Evolutionary conservation across 73 alveolate species (phyloP).

Genomic region (Paramecium biaurelia): DNA sequence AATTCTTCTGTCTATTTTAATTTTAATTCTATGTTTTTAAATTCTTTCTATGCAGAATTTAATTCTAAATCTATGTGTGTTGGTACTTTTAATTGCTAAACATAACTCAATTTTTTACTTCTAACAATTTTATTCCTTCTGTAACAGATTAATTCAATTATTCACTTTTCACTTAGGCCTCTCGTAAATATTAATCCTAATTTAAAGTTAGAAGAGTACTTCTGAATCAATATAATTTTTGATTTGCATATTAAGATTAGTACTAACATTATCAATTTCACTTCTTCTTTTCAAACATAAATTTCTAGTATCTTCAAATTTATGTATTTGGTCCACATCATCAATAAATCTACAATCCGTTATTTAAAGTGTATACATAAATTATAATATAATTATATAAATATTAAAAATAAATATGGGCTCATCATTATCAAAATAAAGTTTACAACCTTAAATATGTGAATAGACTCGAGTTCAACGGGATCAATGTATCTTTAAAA

Average conservation of each 20-base stretch:
- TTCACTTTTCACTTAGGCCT: neutral
- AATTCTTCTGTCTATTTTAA: neutral
- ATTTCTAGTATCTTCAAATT: neutral
- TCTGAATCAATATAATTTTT: slow-evolving; percentile 1
- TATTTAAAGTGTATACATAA: neutral
- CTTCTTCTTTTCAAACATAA: neutral
- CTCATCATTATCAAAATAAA: neutral
- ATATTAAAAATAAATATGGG: neutral
- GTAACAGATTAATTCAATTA: neutral
- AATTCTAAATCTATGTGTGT: neutral
- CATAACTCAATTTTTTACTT: neutral
- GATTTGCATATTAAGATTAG: neutral
- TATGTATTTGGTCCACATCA: neutral
- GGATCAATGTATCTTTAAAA: slow-evolving; percentile 68
- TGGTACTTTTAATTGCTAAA: neutral
- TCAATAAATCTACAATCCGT: neutral
- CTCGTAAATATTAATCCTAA: neutral
- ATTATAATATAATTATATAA: neutral
- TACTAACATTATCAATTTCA: neutral
- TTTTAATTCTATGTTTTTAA: neutral
- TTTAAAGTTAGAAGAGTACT: neutral
- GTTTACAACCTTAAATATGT: neutral
- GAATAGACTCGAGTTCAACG: slow-evolving; percentile 60
- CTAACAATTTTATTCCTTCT: neutral
- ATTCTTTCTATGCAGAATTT: neutral